A percentile compares a stretch with the other conserved stretches of the same genome.
Conservation (phyloP, 805 yeast species). For the Kodamaea sagamina region DNA sequence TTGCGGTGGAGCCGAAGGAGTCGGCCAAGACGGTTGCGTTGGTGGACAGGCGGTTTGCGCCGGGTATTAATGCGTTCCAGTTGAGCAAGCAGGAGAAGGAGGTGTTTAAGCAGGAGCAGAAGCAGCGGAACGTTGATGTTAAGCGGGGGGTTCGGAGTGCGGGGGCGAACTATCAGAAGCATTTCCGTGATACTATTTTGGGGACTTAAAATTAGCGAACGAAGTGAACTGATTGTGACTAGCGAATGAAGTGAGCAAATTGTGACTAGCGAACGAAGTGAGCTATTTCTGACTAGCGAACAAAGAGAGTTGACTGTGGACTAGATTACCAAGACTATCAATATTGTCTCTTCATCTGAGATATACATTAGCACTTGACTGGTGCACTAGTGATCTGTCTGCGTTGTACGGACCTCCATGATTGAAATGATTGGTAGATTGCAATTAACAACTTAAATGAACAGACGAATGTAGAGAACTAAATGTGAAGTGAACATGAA, state of each 20-base stretch:
- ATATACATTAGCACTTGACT: too few relatives aligned
- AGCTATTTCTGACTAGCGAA: too few relatives aligned
- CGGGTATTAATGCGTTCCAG: constrained; percentile 34
- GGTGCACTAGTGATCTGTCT: too few relatives aligned
- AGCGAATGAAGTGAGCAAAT: background rate
- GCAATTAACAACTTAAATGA: too few relatives aligned
- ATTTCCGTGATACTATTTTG: constrained; percentile 72
- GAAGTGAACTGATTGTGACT: background rate
- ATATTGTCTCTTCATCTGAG: too few relatives aligned
- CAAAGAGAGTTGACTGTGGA: too few relatives aligned
- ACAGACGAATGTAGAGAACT: too few relatives aligned
- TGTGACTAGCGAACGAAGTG: too few relatives aligned
- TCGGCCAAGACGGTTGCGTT: constrained; percentile 75
- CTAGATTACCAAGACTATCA: too few relatives aligned
- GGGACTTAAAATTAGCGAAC: constrained; percentile 20
- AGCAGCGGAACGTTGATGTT: background rate
- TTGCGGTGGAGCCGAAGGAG: constrained; percentile 47
- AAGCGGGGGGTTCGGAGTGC: constrained; percentile 8
- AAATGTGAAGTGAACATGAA: too few relatives aligned
- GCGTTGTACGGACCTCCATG: too few relatives aligned
- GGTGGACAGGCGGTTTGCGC: constrained; percentile 59
- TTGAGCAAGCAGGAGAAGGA: constrained; percentile 38
- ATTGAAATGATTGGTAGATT: too few relatives aligned
- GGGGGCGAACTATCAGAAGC: constrained; percentile 35
- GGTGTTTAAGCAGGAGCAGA: constrained; percentile 15